phyloP scores from a whole-genome alignment of 1,284 basidiomycete genomes.

The Bondarzewia mesenterica region DNA sequence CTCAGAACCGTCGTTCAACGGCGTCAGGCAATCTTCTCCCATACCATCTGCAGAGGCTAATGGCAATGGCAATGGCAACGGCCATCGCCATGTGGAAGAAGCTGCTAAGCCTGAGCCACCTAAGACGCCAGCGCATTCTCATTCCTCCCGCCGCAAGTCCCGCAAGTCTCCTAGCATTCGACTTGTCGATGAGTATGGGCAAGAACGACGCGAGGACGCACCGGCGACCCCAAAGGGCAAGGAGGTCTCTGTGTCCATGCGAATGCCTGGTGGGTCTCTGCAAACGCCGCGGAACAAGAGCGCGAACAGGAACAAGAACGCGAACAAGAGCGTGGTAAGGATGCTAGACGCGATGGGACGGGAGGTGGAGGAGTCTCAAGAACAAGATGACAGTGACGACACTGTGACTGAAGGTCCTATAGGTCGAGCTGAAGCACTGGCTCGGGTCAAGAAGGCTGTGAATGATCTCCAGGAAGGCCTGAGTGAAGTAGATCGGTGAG shows the following conservation, averaged over 20 bases:
- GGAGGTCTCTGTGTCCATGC: conserved; percentile 11
- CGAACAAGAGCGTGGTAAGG: conserved; percentile 28
- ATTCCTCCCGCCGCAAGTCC: conserved; percentile 25
- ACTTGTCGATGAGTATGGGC: conserved; percentile 51
- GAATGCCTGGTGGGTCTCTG: conserved; percentile 14
- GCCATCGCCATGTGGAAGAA: not conserved
- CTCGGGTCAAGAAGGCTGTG: conserved; percentile 47
- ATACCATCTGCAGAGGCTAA: not conserved
- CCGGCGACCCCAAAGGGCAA: conserved; percentile 5
- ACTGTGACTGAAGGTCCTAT: conserved; percentile 24
- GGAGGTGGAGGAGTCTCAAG: conserved; percentile 36
- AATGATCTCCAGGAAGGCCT: conserved; percentile 46
- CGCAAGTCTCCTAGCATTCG: conserved; percentile 45
- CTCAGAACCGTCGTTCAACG: conserved; percentile 13
- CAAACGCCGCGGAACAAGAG: conserved; percentile 31
- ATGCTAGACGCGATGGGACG: conserved; percentile 64
- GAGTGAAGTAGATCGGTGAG: conserved; percentile 47
- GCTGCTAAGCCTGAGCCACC: conserved; percentile 12
- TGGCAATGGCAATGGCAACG: not conserved
- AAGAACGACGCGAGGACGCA: conserved; percentile 19
- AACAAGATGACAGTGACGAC: conserved; percentile 17
- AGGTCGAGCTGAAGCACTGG: conserved; percentile 43
- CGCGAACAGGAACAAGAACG: conserved; percentile 23
- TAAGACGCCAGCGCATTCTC: conserved; percentile 12
- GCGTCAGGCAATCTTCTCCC: conserved; percentile 10